Conservation (phyloP, 1,139 yeast species). For the Lodderomyces pseudojiufengensis region DNA sequence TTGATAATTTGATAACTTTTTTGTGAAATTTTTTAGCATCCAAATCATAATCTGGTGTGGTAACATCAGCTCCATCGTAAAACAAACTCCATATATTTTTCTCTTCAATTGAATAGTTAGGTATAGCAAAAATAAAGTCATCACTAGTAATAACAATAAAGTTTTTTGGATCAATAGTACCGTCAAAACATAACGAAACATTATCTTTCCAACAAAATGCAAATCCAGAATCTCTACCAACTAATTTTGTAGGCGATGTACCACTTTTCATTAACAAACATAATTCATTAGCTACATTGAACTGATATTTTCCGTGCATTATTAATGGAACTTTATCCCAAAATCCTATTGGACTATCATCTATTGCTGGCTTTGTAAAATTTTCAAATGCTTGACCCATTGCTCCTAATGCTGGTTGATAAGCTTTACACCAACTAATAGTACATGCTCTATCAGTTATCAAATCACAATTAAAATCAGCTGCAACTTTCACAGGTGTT, state of each 20-base stretch:
- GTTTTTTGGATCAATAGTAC: constrained; percentile 56
- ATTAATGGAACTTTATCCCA: constrained; percentile 50
- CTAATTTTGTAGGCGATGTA: constrained; percentile 67
- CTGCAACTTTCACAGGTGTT: constrained; percentile 42
- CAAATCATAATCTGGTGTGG: constrained; percentile 20
- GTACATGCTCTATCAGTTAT: constrained; percentile 38
- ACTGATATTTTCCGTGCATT: constrained; percentile 47
- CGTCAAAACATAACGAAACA: constrained; percentile 59
- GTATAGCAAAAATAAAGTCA: constrained; percentile 65
- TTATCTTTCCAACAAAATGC: constrained; percentile 72
- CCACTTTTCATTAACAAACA: constrained; percentile 63
- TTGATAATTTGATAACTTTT: constrained; percentile 35
- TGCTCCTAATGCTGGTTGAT: constrained; percentile 38
- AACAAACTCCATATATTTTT: constrained; percentile 36
- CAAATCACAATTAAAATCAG: constrained; percentile 33
- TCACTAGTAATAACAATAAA: constrained; percentile 64
- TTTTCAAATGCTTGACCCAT: constrained; percentile 44
- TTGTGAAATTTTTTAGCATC: constrained; percentile 35
- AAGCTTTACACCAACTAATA: constrained; percentile 44
- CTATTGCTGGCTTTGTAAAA: constrained; percentile 69
- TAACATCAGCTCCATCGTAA: constrained; percentile 23
- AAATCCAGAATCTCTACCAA: constrained; percentile 74
- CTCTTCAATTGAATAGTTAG: constrained; percentile 42
- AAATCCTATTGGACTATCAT: constrained; percentile 82
- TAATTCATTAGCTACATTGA: constrained; percentile 51